Conservation (phyloP, 257 asterid genomes). For the Fraxinus quadrangulata region DNA sequence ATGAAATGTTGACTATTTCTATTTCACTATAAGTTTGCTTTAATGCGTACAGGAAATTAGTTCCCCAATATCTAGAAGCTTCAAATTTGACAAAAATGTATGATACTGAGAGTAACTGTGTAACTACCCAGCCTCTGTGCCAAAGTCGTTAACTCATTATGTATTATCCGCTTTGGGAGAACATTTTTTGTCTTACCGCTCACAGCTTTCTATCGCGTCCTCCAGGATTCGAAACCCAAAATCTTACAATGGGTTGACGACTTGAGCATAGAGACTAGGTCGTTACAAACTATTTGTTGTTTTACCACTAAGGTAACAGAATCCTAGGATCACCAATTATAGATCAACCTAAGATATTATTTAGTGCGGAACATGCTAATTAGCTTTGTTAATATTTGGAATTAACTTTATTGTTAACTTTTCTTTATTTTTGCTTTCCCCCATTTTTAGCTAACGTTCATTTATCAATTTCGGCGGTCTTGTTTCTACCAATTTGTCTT, state of each 20-base stretch:
- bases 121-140: no score
- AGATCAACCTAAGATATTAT: neutral
- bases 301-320: neutral
- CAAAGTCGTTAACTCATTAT: no score
- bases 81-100: constrained; percentile 5
- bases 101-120: neutral
- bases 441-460: neutral
- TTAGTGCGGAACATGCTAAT: neutral
- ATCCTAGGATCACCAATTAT: constrained; percentile 8
- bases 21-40: constrained; percentile 14
- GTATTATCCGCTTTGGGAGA: no score
- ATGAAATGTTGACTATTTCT: constrained; percentile 67
- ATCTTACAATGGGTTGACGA: constrained; percentile 41
- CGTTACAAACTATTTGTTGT: neutral
- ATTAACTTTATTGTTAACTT: neutral
- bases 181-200: no score
- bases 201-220: no score
- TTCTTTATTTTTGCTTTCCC: neutral
- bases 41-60: neutral
- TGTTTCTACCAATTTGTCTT: constrained; percentile 1
- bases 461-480: neutral
- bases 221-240: neutral
- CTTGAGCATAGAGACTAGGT: no score
- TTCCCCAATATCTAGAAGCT: constrained; percentile 18
- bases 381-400: neutral